Base-by-base conservation (phyloP, 768 basidiomycete genomes). In the Boletales sp. region DNA sequence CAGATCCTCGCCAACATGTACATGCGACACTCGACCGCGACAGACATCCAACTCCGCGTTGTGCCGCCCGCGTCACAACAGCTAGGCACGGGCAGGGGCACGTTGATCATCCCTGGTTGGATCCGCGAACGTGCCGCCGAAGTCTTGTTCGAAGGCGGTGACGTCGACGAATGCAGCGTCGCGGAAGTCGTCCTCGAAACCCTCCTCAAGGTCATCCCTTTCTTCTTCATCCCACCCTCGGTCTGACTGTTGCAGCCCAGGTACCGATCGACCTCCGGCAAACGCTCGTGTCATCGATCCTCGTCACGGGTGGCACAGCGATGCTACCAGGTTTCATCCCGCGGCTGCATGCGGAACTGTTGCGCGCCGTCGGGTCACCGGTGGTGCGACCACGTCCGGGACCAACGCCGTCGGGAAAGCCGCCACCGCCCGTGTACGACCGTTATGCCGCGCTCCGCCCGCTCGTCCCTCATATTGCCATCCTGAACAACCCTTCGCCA, bases 321-420 rank as follows among this genome's bases (percentile, higher is more conserved):
- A 91, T 91, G 84, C 70, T 98, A 9, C 92, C 94, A 1, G 93
- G 93, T 0, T 95, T 97, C 68, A 90, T 95, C 39, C 84, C 89
- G 6, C 84, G 97, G 8, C 75, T 97, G n/a, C 86, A 90, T 29
- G 68, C 76, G 1, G 87, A 94, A 61, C 76, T 97, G 27, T 57
- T 92, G 13, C 80, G 80, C 3, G 77, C 79, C 8, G 74, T 93
- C 21, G 69, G 73, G 5, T 66, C 76, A 3, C 70, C 75, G 3
- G 49, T 65, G 12, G 32, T 66, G 7, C 60, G 69, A 2, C 47
- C 71, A 3, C 69, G 69, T 21, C 69, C 72, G 1, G 51, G 49
- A 5, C 66, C 72, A 10, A 64, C 65, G 19, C 71, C 70, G 39
- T 68, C 71, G 4, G 70, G 70, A 19, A 65, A 66, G 53, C 67